Percentiles rank a stretch among this genome's conserved stretches.
phyloP scores from a whole-genome alignment of 2,329 filamentous ascomycete genomes.

The Penicillium expansum region DNA sequence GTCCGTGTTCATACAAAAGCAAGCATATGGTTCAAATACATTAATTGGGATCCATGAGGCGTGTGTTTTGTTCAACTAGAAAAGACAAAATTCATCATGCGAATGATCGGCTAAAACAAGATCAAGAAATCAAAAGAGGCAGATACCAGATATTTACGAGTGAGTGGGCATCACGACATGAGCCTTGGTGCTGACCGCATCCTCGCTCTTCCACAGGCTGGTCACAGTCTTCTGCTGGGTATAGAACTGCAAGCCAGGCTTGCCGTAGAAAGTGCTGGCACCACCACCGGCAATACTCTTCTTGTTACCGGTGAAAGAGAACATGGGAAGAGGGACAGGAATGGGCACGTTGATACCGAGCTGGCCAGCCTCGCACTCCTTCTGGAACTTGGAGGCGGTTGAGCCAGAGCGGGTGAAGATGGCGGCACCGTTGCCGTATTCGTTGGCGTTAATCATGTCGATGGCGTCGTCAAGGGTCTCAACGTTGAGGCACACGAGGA shows the following conservation, averaged over 20 bases:
- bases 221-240: constrained; percentile 98
- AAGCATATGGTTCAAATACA: neutral
- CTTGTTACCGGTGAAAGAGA: constrained; percentile 71
- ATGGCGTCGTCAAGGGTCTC: constrained; percentile 62
- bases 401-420: constrained; percentile 64
- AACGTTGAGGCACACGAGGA: constrained; percentile 61
- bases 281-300: constrained; percentile 89
- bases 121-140: neutral
- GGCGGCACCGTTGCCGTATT: constrained; percentile 65
- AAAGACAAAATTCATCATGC: neutral
- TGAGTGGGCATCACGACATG: constrained; percentile 84
- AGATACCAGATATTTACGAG: constrained; percentile 20
- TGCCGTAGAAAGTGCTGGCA: constrained; percentile 91
- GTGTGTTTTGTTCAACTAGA: neutral
- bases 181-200: constrained; percentile 81
- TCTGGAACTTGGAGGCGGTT: constrained; percentile 61
- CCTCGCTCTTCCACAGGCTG: constrained; percentile 79
- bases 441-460: constrained; percentile 62
- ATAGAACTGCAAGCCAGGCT: constrained; percentile 89
- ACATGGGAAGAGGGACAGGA: constrained; percentile 61
- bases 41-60: constrained; percentile 5
- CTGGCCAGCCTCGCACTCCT: constrained; percentile 65
- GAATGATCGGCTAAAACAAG: constrained; percentile 1
- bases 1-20: neutral
- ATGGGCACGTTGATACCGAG: constrained; percentile 67